Conservation (phyloP, 1,284 basidiomycete genomes). For the Fomitiporia mediterranea region DNA sequence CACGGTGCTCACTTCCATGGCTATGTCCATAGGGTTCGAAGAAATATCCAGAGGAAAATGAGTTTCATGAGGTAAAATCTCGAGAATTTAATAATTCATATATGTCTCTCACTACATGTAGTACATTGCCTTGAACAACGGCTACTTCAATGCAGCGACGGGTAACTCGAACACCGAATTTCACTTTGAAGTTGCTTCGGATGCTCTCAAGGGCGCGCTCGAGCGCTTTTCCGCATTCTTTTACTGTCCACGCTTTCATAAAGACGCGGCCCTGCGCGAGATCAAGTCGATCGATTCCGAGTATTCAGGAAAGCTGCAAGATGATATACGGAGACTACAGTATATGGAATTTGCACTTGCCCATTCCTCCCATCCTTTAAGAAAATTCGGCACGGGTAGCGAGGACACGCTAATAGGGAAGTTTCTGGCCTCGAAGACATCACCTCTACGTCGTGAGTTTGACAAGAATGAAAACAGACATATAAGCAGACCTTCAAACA, state of each 20-base stretch:
- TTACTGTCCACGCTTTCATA: constrained; percentile 85
- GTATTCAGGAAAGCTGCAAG: constrained; percentile 97
- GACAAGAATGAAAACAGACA: too few species aligned
- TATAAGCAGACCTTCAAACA: too few species aligned
- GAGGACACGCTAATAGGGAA: constrained; percentile 76
- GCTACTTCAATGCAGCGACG: constrained; percentile 80
- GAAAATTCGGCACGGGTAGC: constrained; percentile 93
- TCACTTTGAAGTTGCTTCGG: constrained; percentile 84
- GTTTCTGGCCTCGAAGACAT: too few species aligned
- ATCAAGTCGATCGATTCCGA: too few species aligned
- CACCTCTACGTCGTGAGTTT: too few species aligned
- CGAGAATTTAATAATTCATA: neutral
- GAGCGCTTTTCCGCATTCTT: constrained; percentile 95
- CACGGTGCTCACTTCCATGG: neutral
- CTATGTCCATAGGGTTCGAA: constrained; percentile 58
- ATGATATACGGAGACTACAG: constrained; percentile 93
- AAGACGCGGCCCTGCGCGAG: constrained; percentile 91
- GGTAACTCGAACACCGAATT: constrained; percentile 92
- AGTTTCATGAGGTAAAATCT: constrained; percentile 71
- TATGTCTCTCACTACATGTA: constrained; percentile 33
- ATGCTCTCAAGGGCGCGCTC: constrained; percentile 78
- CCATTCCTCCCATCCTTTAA: constrained; percentile 79
- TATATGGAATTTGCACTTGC: constrained; percentile 92
- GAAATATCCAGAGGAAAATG: constrained; percentile 85
- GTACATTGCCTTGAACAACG: constrained; percentile 85